Conservation (phyloP, 2,329 filamentous ascomycete species). For the Cladosporium cucumerinum region DNA sequence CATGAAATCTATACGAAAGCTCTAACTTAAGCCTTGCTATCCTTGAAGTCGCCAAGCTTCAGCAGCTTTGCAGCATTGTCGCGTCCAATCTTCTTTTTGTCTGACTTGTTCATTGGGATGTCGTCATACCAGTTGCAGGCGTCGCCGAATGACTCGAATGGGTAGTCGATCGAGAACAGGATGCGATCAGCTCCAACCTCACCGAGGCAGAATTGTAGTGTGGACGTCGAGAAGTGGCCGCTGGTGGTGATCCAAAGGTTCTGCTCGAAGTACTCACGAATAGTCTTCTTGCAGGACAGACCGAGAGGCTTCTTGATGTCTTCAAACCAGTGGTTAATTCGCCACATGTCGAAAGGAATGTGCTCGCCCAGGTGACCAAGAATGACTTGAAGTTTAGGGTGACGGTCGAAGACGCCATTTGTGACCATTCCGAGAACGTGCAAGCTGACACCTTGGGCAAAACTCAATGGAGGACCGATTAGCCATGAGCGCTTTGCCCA, state of each 20-base stretch:
- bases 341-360: constrained; percentile 51
- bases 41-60: constrained; percentile 26
- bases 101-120: constrained; percentile 20
- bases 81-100: constrained; percentile 28
- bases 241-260: constrained; percentile 59
- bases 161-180: constrained; percentile 33
- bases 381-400: constrained; percentile 47
- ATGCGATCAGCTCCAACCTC: constrained; percentile 42
- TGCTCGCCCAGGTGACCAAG: constrained; percentile 50
- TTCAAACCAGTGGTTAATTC: constrained; percentile 45
- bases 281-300: constrained; percentile 46
- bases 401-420: constrained; percentile 50
- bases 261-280: constrained; percentile 52
- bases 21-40: background rate
- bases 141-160: constrained; percentile 31
- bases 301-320: constrained; percentile 53
- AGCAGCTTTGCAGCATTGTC: constrained; percentile 32
- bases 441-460: constrained; percentile 57
- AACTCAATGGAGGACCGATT: constrained; percentile 57
- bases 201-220: constrained; percentile 49
- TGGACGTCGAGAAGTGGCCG: constrained; percentile 55
- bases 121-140: constrained; percentile 31
- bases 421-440: constrained; percentile 54
- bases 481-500: constrained; percentile 59
- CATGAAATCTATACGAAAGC: background rate